Evolutionary conservation across 1,284 basidiomycete species (phyloP), one percentile per base, ranked within the genome.

Genomic region (Ceratobasidium sp.): DNA sequence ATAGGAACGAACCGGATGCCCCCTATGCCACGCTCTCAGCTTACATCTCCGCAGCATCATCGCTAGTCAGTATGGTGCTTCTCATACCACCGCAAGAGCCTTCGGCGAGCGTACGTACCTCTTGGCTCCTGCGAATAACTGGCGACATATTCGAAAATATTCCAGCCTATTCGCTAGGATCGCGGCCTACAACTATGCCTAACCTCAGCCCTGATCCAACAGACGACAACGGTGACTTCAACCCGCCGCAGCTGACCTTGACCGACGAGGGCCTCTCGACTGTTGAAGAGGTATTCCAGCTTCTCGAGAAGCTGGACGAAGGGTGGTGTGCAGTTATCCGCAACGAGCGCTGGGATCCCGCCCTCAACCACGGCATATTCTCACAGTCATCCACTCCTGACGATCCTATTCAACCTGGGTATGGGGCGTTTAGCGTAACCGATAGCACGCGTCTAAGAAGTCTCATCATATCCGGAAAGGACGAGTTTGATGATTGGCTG

Each of bases 401-500:
- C 22, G 34, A 46, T 51, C n/a, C 41, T 22, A 31, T 22, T 34
- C 43, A 46, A 46, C 43, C 51, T 27, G 29, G 22, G 39, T 24
- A n/a, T 53, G 27, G 34, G 41, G 51, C 24, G 39, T 56, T 69
- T n/a, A 69, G 66, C 39, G 54, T 59, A 31, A 69, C 66, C 22
- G 66, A 69, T 54, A 37, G 66, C 53, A 69, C 41, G 16, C 66
- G 66, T 19, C 27, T 69, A 29, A 41, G 66, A 37, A 69, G 66
- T 34, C 14, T 69, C 2, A 69, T 69, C 27, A 22, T 69, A 27
- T 69, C 66, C 27, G 66, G 66, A 7, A 69, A 69, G 27, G 39
- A 56, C 54, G 66, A 69, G 37, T 69, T 69, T 46, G 66, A 69
- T 34, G 66, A 69, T 59, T 69, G 66, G 66, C 27, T 69, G 66